Base-by-base conservation (phyloP, 192 early-diverging fungal genomes). In the Rhizophagus clarus region DNA sequence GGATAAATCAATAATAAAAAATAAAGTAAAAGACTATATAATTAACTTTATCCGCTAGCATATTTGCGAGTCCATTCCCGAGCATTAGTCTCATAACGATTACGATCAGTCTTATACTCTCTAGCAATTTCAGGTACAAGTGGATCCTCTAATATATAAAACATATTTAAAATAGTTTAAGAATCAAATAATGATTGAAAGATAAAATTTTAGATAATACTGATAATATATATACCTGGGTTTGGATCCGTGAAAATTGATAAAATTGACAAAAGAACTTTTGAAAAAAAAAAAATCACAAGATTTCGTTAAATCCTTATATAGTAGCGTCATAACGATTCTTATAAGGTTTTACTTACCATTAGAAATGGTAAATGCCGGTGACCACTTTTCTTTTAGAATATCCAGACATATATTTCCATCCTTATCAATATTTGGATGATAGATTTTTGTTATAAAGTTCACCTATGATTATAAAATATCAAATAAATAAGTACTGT, bases 211-310 rank as follows among this genome's bases (percentile, higher is more conserved):
- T n/a, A n/a, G n/a, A n/a, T n/a, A n/a, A n/a, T n/a, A n/a, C n/a
- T n/a, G n/a, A n/a, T n/a, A n/a, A n/a, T n/a, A n/a, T n/a, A 2
- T 3, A 49, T 34, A 34, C 34, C 34, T 47, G 98, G 97, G 83
- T 99, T 99, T 73, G 98, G 96, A 89, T 99, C 98, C 34, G 96
- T 97, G 80, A 99, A 89, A 88, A 99, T 88, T 64, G 97, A 98
- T 84, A 96, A 98, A 82, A 99, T 97, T n/a, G 96, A 98, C 75
- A 99, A 88, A 66, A 99, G 89, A 28, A 99, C 96, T 92, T 82
- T n/a, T n/a, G n/a, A n/a, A n/a, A n/a, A 26, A 40, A 34, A 34
- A 34, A 4, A 5, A 2, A n/a, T 74, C 31, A 34, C 37, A 45
- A 29, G 64, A 7, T 60, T 42, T 60, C 3, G 61, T 29, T 51